phyloP scores from a whole-genome alignment of 768 basidiomycete species.

The Termitomyces sp. region DNA sequence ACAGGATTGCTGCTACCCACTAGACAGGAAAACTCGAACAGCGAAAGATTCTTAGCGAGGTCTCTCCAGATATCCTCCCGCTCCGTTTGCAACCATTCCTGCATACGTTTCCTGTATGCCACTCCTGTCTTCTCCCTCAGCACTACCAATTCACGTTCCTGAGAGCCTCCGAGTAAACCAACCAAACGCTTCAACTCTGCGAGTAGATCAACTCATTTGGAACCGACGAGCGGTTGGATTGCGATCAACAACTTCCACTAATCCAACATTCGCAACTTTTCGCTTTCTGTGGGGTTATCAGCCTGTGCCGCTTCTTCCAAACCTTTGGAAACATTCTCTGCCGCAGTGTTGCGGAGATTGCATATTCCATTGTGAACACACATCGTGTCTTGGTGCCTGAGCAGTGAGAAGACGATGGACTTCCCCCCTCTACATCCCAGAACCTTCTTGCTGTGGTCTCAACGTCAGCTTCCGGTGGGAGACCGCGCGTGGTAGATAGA shows the following conservation, averaged over 20 bases:
- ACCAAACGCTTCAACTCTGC: constrained; percentile 4
- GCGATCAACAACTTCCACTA: constrained; percentile 12
- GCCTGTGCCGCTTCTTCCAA: constrained; percentile 1
- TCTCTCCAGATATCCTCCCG: constrained; percentile 5
- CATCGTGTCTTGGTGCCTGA: constrained; percentile 7
- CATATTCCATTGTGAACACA: constrained; percentile 4
- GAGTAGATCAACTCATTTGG: constrained; percentile 4
- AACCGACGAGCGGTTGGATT: constrained; percentile 3
- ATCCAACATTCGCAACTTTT: constrained; percentile 1
- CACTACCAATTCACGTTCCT: not conserved
- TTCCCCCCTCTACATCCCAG: constrained; percentile 4
- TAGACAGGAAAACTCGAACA: not conserved
- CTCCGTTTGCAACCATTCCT: constrained; percentile 3
- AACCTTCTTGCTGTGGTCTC: not conserved
- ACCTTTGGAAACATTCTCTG: not conserved
- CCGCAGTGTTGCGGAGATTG: not conserved
- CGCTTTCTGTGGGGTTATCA: not conserved
- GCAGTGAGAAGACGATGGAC: constrained; percentile 5
- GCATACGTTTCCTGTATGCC: constrained; percentile 6
- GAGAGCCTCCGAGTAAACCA: not conserved
- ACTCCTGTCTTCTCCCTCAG: not conserved
- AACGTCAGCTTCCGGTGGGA: constrained; percentile 6
- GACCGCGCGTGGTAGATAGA: too few relatives aligned
- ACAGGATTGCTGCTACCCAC: not conserved
- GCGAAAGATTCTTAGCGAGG: constrained; percentile 3